Conservation (phyloP, 2,329 filamentous ascomycete genomes). For the Apiospora sp. region DNA sequence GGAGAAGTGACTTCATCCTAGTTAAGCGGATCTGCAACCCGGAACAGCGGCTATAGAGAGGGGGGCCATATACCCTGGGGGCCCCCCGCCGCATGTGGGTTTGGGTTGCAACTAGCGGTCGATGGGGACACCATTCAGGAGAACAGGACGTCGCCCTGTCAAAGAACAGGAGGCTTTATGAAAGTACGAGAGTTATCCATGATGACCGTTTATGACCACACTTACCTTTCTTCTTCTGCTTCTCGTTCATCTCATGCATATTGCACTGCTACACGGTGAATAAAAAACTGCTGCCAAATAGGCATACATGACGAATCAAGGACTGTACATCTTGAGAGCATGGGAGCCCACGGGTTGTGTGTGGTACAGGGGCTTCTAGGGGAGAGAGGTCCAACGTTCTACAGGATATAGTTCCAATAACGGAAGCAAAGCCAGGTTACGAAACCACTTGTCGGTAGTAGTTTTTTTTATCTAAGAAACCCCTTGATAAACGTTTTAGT, state of each 20-base stretch:
- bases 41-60: constrained; percentile 16
- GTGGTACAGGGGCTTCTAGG: background rate
- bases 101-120: background rate
- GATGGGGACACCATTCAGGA: background rate
- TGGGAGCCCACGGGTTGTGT: background rate
- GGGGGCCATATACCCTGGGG: constrained; percentile 18
- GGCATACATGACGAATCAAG: background rate
- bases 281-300: background rate
- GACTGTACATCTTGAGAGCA: background rate
- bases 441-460: background rate
- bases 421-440: background rate
- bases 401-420: background rate
- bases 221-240: background rate
- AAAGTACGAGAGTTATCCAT: constrained; percentile 19
- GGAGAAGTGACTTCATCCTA: background rate
- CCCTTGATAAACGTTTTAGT: background rate
- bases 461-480: background rate
- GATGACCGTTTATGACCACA: constrained; percentile 8
- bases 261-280: background rate
- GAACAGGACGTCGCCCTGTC: constrained; percentile 8
- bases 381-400: background rate
- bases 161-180: constrained; percentile 14
- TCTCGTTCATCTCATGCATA: background rate
- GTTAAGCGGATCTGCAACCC: constrained; percentile 7
- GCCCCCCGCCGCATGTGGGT: constrained; percentile 7